Conservation (phyloP, 129 eudicot genomes). For the Artemisia annua region DNA sequence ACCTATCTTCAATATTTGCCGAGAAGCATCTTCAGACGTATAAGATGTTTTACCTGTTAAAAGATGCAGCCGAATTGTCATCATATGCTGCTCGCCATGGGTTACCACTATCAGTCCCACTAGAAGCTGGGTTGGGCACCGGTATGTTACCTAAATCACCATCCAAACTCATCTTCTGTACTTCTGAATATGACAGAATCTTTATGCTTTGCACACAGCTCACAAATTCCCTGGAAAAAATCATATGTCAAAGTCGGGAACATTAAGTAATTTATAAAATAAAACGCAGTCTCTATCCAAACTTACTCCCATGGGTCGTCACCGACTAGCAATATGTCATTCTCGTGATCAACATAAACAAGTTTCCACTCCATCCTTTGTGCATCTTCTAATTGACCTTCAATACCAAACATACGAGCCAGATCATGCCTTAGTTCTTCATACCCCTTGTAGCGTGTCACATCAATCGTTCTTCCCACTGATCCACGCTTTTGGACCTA, state of each 20-base stretch:
- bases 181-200: slow-evolving; percentile 85
- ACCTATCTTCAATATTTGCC: background rate
- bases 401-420: slow-evolving; percentile 91
- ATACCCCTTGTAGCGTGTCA: slow-evolving; percentile 82
- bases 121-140: slow-evolving; percentile 70
- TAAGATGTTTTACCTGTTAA: slow-evolving; percentile 47
- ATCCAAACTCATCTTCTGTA: slow-evolving; percentile 96
- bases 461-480: slow-evolving; percentile 93
- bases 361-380: slow-evolving; percentile 89
- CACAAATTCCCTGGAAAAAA: slow-evolving; percentile 78
- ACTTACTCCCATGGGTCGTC: slow-evolving; percentile 99
- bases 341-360: slow-evolving; percentile 93
- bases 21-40: background rate
- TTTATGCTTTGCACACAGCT: slow-evolving; percentile 96
- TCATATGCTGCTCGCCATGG: slow-evolving; percentile 79
- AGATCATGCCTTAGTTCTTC: slow-evolving; percentile 90
- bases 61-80: slow-evolving; percentile 72
- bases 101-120: slow-evolving; percentile 84
- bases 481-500: slow-evolving; percentile 98
- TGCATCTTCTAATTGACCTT: slow-evolving; percentile 81
- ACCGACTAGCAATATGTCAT: slow-evolving; percentile 84
- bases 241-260: background rate
- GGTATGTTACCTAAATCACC: slow-evolving; percentile 75
- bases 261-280: background rate
- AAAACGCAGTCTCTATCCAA: background rate